These are phyloP conservation scores for Xylariaceae sp. DNA, from an alignment of 2,329 filamentous ascomycete genomes.

Conservation along the genomic window DNA sequence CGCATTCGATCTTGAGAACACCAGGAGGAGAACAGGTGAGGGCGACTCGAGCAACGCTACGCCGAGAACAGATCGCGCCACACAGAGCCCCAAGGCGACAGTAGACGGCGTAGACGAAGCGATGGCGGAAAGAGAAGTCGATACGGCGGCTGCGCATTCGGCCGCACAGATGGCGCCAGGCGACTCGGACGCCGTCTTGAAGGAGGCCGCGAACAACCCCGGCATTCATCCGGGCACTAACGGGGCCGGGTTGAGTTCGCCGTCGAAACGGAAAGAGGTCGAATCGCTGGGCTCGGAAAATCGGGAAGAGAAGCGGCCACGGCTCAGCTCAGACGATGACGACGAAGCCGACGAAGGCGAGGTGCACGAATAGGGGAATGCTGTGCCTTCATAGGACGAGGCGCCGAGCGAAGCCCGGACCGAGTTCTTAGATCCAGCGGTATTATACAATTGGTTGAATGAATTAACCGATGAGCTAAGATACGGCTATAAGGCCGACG, in stretches of 20 bases:
- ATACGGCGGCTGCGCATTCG: slow-evolving; percentile 35
- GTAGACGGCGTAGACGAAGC: slow-evolving; percentile 45
- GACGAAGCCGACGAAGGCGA: slow-evolving; percentile 54
- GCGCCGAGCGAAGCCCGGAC: too few species aligned
- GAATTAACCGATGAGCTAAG: too few species aligned
- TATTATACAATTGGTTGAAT: too few species aligned
- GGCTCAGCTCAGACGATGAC: slow-evolving; percentile 47
- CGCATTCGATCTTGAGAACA: slow-evolving; percentile 59
- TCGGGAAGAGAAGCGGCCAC: slow-evolving; percentile 47
- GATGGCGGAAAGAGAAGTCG: slow-evolving; percentile 33
- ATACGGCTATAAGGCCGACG: too few species aligned
- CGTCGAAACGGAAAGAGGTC: slow-evolving; percentile 47
- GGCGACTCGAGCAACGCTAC: slow-evolving; percentile 49
- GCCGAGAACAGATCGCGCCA: slow-evolving; percentile 51
- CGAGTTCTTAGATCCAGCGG: too few species aligned
- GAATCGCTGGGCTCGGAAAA: slow-evolving; percentile 41
- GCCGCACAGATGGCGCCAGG: slow-evolving; percentile 40
- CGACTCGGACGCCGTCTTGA: slow-evolving; percentile 36
- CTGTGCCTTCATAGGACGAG: background rate
- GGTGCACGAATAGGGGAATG: slow-evolving; percentile 38
- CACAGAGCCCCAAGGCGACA: slow-evolving; percentile 49
- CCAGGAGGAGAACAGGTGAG: slow-evolving; percentile 49
- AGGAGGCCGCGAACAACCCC: slow-evolving; percentile 38
- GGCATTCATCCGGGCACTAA: slow-evolving; percentile 35
- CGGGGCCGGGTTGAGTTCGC: slow-evolving; percentile 40